phyloP scores from a whole-genome alignment of 257 asterid species.

The Capsicum rhomboideum region DNA sequence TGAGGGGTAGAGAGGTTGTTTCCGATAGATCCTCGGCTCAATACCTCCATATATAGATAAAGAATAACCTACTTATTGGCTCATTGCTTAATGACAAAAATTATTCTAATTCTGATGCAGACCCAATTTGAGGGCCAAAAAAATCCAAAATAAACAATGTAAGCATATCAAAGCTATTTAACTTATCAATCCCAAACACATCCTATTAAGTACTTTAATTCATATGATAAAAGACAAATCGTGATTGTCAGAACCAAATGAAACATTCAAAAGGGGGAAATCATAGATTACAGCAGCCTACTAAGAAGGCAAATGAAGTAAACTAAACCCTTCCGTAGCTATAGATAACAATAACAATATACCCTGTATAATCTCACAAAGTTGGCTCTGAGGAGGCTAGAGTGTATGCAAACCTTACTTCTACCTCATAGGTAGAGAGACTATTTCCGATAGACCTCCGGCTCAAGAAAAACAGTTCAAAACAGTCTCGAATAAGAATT shows the following conservation, averaged over 20 bases:
- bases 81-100: neutral
- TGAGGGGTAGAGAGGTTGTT: no score
- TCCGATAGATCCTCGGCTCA: no score
- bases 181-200: neutral
- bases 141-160: neutral
- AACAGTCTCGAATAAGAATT: no score
- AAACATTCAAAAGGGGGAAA: neutral
- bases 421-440: no score
- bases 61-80: neutral
- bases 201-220: no score
- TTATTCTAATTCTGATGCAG: neutral
- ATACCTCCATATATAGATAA: neutral
- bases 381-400: no score
- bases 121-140: neutral
- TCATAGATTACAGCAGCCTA: neutral
- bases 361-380: no score
- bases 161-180: neutral
- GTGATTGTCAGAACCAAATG: neutral
- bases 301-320: neutral
- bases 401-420: no score
- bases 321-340: neutral
- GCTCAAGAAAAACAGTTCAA: no score
- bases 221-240: no score
- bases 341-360: no score
- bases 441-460: no score